Percentiles rank a stretch among this genome's conserved stretches.
These are phyloP conservation scores for Paramecium tetraurelia DNA, from an alignment of 73 alveolate species.

Conservation along the genomic window DNA sequence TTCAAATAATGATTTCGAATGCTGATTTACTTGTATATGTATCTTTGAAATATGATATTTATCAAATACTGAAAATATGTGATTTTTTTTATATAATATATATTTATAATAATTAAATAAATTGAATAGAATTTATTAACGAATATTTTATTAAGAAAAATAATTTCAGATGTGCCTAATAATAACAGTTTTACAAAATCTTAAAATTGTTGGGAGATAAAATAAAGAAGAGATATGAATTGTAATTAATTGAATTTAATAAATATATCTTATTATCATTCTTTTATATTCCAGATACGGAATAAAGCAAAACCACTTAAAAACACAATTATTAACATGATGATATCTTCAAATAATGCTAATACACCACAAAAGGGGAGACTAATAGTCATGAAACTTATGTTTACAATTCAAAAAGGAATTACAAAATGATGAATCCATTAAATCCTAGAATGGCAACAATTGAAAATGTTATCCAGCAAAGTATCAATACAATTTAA, in stretches of 20 bases:
- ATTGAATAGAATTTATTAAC: neutral
- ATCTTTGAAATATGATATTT: neutral
- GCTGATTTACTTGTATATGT: no score
- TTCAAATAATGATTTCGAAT: neutral
- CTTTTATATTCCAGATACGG: neutral
- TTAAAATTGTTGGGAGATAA: neutral
- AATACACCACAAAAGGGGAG: neutral
- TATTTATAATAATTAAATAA: neutral
- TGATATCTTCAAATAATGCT: slow-evolving; percentile 15
- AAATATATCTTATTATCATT: neutral
- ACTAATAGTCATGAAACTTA: neutral
- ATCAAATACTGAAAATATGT: neutral
- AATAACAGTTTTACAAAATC: neutral
- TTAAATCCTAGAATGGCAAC: slow-evolving; percentile 22
- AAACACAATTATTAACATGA: neutral
- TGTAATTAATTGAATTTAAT: neutral
- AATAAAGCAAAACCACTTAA: neutral
- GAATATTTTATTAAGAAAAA: neutral
- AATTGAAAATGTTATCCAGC: slow-evolving; percentile 12
- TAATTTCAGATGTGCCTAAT: neutral
- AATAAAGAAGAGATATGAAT: neutral
- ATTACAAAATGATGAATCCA: neutral
- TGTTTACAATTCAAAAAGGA: neutral
- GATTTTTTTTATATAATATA: neutral
- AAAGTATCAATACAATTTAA: neutral